Conservation (phyloP, 257 asterid species). For the Salvia miltiorrhiza region DNA sequence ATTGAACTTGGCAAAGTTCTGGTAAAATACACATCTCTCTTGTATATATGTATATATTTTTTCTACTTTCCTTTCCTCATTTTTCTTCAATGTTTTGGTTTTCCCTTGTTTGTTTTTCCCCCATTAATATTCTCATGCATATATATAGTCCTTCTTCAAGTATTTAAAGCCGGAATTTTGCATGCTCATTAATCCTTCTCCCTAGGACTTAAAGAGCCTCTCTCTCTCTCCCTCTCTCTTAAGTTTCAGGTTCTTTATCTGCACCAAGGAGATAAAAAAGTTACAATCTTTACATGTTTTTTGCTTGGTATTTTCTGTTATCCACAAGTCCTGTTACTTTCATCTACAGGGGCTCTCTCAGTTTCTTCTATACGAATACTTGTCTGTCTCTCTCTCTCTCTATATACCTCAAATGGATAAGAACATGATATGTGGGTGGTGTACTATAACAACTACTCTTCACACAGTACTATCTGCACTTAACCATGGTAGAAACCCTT, state of each 20-base stretch:
- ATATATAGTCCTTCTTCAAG: neutral
- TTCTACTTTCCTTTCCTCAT: neutral
- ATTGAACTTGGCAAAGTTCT: conserved; percentile 71
- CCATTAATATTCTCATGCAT: conserved; percentile 22
- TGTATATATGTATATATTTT: too few relatives aligned
- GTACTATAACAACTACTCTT: conserved; percentile 23
- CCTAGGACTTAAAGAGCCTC: neutral
- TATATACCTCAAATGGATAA: conserved; percentile 45
- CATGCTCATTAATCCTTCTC: conserved; percentile 19
- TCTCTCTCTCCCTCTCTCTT: neutral
- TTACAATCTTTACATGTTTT: conserved; percentile 18
- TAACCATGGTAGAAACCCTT: conserved; percentile 17
- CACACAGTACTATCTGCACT: conserved; percentile 13
- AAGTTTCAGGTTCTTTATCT: conserved; percentile 6
- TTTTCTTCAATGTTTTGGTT: neutral
- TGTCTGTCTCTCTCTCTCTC: conserved; percentile 36
- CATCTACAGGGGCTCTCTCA: conserved; percentile 38
- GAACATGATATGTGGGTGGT: conserved; percentile 17
- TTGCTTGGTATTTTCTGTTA: conserved; percentile 18
- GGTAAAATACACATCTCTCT: conserved; percentile 36
- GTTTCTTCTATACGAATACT: conserved; percentile 18
- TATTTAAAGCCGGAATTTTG: conserved; percentile 7
- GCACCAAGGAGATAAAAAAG: conserved; percentile 20
- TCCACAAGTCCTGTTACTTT: conserved; percentile 42
- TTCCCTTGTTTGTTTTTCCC: neutral